Evolutionary conservation across 2,329 filamentous ascomycete genomes (phyloP).

Genomic region (Triangularia verruculosa): DNA sequence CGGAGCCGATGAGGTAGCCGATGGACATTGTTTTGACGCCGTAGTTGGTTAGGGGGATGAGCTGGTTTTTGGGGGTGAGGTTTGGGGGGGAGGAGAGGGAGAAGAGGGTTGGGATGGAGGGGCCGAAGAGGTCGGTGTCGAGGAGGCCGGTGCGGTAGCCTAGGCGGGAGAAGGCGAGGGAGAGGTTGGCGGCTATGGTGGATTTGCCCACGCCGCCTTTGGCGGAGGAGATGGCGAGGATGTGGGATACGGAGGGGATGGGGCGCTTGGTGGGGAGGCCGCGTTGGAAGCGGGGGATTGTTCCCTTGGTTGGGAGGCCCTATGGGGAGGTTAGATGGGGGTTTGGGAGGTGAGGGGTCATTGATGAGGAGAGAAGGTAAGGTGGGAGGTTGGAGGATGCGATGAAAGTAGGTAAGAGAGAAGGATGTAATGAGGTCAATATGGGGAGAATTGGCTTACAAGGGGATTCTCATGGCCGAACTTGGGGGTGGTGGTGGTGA

Average conservation of each 20-base stretch:
- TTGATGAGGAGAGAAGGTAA: conserved; percentile 2
- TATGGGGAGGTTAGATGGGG: conserved; percentile 37
- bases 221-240: conserved; percentile 95
- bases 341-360: not conserved
- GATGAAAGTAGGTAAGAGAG: no score
- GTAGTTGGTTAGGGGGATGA: conserved; percentile 88
- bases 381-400: no score
- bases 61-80: conserved; percentile 69
- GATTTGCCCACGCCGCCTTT: conserved; percentile 99
- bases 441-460: conserved; percentile 50
- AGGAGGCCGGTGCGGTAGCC: conserved; percentile 83
- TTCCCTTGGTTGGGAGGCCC: conserved; percentile 80
- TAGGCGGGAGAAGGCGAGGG: conserved; percentile 77
- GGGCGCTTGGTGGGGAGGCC: conserved; percentile 76
- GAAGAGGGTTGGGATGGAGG: conserved; percentile 87
- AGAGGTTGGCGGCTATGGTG: conserved; percentile 84
- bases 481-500: conserved; percentile 37
- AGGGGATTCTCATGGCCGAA: conserved; percentile 80
- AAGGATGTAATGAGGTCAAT: no score
- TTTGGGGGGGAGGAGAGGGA: conserved; percentile 76
- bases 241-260: conserved; percentile 81
- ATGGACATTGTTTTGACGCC: conserved; percentile 98
- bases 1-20: conserved; percentile 80
- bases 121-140: conserved; percentile 95
- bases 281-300: conserved; percentile 71